Base-by-base conservation (phyloP, 495 filamentous ascomycete genomes). In the Aspergillus bertholletiae region DNA sequence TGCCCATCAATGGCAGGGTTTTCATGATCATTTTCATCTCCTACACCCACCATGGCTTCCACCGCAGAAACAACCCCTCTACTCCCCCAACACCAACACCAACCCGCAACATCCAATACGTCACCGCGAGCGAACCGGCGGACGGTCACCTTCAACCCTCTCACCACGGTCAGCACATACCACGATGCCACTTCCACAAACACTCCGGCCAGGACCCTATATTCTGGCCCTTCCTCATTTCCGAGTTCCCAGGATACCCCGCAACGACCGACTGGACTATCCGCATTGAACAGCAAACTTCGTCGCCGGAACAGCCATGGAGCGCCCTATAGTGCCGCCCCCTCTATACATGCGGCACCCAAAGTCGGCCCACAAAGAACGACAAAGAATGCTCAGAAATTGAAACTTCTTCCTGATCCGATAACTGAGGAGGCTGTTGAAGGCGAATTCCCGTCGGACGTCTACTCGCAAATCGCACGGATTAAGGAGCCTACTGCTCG, bases 321-420 rank as follows among this genome's bases (percentile, higher is more conserved):
- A 26, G 82, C 89, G 54, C 79, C 85, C 7, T 71, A 78, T 8
- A 65, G 70, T 26, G 55, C 79, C 5, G 52, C 70, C 20, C 70
- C 76, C 8, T 65, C 78, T 1, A 74, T 72, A 1, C 69, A 70
- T 7, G 56, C 76, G 3, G 72, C 80, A 7, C 74, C 86, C 9
- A 98, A 98, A 74, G 92, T 97, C 49, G 94, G 94, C 4, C 91
- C 95, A 7, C 94, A 97, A 61, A 75, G 94, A 67, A 97, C 92
- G 40, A 96, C 91, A 26, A 94, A 96, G 68, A 96, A 88, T 52
- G 89, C 90, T 1, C 90, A 97, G 75, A 98, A 98, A 71, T 79
- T 98, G 48, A 98, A 98, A 71, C 79, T 97, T 15, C 74, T 98
- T 9, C 94, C 94, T 4, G 90, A 93, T 62, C 92, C 95, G 2